Conservation (phyloP, 768 basidiomycete genomes). For the Amanita rubescens region DNA sequence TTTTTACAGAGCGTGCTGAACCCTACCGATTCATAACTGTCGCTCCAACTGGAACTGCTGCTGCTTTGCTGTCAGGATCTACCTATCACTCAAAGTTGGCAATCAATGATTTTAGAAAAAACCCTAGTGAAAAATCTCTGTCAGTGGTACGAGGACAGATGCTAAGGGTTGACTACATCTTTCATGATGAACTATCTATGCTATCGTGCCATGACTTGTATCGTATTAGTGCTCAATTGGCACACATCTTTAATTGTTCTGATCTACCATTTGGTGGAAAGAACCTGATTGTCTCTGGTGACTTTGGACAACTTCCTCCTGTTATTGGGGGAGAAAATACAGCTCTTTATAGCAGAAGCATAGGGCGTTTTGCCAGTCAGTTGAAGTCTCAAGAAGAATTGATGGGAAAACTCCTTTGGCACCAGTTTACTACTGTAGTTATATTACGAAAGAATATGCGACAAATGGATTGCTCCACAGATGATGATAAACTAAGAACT, state of each 20-base stretch:
- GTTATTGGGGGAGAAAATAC: constrained; percentile 8
- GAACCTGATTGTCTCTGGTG: constrained; percentile 25
- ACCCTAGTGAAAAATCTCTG: too few relatives aligned
- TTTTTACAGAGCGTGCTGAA: constrained; percentile 14
- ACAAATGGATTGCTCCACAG: constrained; percentile 6
- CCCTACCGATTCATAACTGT: constrained; percentile 12
- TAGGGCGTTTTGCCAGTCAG: neutral
- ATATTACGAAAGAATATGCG: constrained; percentile 29
- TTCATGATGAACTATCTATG: constrained; percentile 33
- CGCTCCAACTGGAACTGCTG: constrained; percentile 21
- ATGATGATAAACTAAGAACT: constrained; percentile 20
- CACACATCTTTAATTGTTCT: constrained; percentile 8
- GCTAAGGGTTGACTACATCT: constrained; percentile 22
- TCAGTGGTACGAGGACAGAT: neutral
- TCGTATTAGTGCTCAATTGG: constrained; percentile 15
- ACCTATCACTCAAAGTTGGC: constrained; percentile 21
- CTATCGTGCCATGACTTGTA: constrained; percentile 19
- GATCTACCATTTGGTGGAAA: constrained; percentile 20
- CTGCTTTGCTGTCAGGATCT: constrained; percentile 17
- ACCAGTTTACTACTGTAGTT: constrained; percentile 28
- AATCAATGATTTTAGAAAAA: constrained; percentile 7
- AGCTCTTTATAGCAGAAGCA: constrained; percentile 6
- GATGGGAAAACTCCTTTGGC: constrained; percentile 24
- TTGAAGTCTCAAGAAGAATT: constrained; percentile 13
- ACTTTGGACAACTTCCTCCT: constrained; percentile 24